Conservation (phyloP, 257 asterid genomes). For the Oldenlandia corymbosa region DNA sequence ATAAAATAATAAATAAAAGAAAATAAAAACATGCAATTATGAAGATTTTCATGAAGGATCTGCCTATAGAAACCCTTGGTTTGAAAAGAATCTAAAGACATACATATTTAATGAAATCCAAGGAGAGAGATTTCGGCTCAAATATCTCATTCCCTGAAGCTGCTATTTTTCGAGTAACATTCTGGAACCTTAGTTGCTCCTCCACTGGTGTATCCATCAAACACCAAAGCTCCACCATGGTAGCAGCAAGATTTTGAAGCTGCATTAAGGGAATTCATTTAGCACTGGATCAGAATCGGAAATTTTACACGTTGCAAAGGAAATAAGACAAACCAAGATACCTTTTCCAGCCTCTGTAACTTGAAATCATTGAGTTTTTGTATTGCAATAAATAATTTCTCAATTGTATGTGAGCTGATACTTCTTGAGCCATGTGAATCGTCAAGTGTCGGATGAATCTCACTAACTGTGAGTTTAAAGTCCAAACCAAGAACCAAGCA, state of each 20-base stretch:
- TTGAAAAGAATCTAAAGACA: constrained; percentile 3
- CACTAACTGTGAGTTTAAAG: constrained; percentile 41
- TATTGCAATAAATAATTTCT: constrained; percentile 45
- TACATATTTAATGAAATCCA: constrained; percentile 53
- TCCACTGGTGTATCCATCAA: constrained; percentile 77
- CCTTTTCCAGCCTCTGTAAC: constrained; percentile 68
- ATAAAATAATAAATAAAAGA: too few species aligned
- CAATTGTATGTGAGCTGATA: constrained; percentile 47
- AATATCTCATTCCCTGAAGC: constrained; percentile 69
- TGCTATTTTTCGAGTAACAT: constrained; percentile 52
- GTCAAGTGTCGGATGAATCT: constrained; percentile 61
- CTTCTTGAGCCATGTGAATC: constrained; percentile 37
- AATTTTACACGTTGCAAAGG: neutral
- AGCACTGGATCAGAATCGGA: constrained; percentile 14
- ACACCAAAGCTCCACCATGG: constrained; percentile 84
- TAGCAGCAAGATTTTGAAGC: constrained; percentile 83
- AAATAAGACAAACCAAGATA: constrained; percentile 18
- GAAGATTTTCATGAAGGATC: neutral
- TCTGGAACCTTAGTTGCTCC: constrained; percentile 65
- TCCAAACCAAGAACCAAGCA: constrained; percentile 81
- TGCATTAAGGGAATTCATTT: constrained; percentile 25
- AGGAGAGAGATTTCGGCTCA: constrained; percentile 55
- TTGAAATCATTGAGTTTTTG: constrained; percentile 47
- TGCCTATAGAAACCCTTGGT: neutral
- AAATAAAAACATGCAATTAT: neutral